Conservation (phyloP, 495 filamentous ascomycete species). For the Lasiosphaeris hirsuta region DNA sequence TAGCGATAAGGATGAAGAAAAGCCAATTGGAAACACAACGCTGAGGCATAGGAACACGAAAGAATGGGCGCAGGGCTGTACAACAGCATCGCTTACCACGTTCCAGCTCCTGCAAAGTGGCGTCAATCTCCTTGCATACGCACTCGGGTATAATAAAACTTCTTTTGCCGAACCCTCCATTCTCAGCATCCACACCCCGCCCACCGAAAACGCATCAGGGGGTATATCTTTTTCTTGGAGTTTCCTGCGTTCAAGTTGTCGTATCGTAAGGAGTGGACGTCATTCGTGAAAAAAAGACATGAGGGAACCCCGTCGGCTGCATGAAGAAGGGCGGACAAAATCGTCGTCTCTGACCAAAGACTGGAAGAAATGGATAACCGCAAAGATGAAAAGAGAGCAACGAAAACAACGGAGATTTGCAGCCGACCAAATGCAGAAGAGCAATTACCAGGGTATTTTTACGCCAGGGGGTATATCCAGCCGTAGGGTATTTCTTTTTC, state of each 20-base stretch:
- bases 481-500: conserved; percentile 48
- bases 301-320: not conserved
- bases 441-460: conserved; percentile 50
- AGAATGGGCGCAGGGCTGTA: no score
- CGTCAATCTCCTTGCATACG: not conserved
- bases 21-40: conserved; percentile 2
- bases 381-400: conserved; percentile 5
- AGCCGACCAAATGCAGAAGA: conserved; percentile 61
- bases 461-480: conserved; percentile 56
- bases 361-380: not conserved
- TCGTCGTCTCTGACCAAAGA: conserved; percentile 1
- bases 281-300: conserved; percentile 6
- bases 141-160: conserved; percentile 2
- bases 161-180: not conserved
- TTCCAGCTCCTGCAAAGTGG: not conserved
- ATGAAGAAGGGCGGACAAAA: not conserved
- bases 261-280: conserved; percentile 8
- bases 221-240: not conserved
- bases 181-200: not conserved
- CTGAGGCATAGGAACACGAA: not conserved
- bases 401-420: conserved; percentile 14
- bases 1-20: not conserved
- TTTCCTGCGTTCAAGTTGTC: not conserved
- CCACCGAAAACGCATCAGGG: not conserved
- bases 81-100: not conserved